phyloP scores from a whole-genome alignment of 331 rosid genomes.

The Malus hybrid region DNA sequence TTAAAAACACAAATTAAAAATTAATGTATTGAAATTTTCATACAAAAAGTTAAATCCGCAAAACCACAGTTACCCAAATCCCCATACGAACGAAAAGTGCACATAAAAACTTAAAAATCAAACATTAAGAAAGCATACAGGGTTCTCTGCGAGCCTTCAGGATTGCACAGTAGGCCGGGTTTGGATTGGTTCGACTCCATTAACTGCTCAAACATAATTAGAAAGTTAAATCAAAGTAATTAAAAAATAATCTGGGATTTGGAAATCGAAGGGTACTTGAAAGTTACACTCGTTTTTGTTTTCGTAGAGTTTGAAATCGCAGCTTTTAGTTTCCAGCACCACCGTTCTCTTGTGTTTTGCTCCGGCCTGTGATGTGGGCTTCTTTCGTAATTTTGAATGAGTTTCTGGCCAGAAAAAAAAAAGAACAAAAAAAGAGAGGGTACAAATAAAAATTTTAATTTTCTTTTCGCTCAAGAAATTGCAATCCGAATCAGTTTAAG shows the following conservation, averaged over 20 bases:
- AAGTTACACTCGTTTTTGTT: neutral
- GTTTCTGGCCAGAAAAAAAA: neutral
- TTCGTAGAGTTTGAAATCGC: neutral
- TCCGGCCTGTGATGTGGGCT: neutral
- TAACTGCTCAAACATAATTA: constrained; percentile 8
- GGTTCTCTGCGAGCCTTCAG: constrained; percentile 51
- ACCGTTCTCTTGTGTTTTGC: neutral
- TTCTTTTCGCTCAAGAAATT: neutral
- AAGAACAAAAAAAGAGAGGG: too few relatives aligned
- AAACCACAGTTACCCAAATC: constrained; percentile 6
- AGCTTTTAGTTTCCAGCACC: neutral
- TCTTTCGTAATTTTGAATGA: neutral
- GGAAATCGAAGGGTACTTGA: neutral
- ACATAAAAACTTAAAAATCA: neutral
- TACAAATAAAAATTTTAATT: neutral
- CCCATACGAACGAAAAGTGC: neutral
- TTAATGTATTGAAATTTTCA: neutral
- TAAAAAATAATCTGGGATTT: neutral
- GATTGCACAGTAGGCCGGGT: constrained; percentile 17
- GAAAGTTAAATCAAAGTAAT: neutral
- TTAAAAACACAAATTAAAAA: neutral
- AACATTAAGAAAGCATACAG: constrained; percentile 24
- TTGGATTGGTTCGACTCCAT: constrained; percentile 28
- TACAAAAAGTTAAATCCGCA: neutral
- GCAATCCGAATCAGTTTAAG: neutral